These are phyloP conservation scores for Clonostachys rhizophaga DNA, from an alignment of 2,329 filamentous ascomycete species.

Conservation along the genomic window DNA sequence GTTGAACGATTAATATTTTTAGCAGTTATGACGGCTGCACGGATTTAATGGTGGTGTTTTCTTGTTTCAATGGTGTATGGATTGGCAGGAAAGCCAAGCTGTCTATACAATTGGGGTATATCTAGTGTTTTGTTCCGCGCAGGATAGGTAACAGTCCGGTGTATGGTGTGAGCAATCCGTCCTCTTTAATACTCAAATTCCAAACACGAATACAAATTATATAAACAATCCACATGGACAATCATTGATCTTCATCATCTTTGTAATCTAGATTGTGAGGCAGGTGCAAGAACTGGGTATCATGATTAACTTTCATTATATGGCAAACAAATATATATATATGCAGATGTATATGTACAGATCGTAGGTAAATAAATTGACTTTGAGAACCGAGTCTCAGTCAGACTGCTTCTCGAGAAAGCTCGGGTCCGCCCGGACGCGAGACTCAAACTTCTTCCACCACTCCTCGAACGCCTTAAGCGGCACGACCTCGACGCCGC, in stretches of 20 bases:
- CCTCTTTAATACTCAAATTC: neutral
- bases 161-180: no score
- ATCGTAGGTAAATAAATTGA: neutral
- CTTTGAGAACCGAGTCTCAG: slow-evolving; percentile 1
- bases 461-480: slow-evolving; percentile 93
- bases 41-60: no score
- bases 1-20: neutral
- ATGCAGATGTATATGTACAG: neutral
- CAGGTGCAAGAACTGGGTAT: neutral
- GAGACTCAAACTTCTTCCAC: slow-evolving; percentile 95
- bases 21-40: no score
- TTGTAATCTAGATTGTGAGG: no score
- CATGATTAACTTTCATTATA: neutral
- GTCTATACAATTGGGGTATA: no score
- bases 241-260: no score
- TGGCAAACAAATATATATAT: neutral
- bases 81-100: no score
- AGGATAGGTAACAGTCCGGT: no score
- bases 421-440: slow-evolving; percentile 77
- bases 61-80: no score
- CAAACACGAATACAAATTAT: neutral
- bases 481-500: slow-evolving; percentile 82
- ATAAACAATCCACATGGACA: no score
- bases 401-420: slow-evolving; percentile 69
- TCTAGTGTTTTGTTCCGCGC: no score